phyloP scores from a whole-genome alignment of 208 protist genomes.

The Wallacemonas sp. region DNA sequence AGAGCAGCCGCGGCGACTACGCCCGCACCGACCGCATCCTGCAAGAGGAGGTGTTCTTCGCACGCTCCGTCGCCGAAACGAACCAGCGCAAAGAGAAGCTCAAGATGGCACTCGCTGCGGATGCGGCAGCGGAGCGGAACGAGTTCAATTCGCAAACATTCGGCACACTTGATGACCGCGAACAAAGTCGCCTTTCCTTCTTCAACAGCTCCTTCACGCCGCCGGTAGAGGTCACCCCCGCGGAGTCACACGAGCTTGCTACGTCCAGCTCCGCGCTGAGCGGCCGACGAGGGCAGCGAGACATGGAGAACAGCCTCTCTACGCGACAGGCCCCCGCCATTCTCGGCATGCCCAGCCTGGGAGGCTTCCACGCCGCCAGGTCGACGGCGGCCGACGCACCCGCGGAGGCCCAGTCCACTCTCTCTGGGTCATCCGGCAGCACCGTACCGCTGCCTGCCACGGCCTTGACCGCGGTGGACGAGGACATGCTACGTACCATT shows the following conservation, averaged over 20 bases:
- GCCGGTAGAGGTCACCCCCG: background rate
- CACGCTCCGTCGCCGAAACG: constrained; percentile 4
- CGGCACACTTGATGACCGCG: background rate
- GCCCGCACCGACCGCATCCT: constrained; percentile 19
- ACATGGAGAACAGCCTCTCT: background rate
- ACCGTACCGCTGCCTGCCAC: constrained; percentile 4
- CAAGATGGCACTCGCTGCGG: background rate
- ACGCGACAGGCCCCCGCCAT: background rate
- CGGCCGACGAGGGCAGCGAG: background rate
- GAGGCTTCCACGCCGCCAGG: background rate
- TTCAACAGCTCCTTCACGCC: background rate
- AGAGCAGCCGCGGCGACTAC: constrained; percentile 19
- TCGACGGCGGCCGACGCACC: too few species aligned
- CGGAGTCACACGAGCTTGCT: background rate
- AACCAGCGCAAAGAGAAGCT: background rate
- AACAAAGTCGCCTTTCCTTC: constrained; percentile 8
- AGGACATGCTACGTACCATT: constrained; percentile 25
- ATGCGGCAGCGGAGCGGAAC: background rate
- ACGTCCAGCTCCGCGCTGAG: background rate
- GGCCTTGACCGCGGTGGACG: constrained; percentile 18
- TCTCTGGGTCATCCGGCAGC: constrained; percentile 4
- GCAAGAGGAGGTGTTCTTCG: constrained; percentile 20
- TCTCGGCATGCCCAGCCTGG: constrained; percentile 5
- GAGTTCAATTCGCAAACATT: background rate
- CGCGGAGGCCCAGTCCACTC: background rate